Conservation (phyloP, 2,329 filamentous ascomycete genomes). For the Venturiaceae sp. region DNA sequence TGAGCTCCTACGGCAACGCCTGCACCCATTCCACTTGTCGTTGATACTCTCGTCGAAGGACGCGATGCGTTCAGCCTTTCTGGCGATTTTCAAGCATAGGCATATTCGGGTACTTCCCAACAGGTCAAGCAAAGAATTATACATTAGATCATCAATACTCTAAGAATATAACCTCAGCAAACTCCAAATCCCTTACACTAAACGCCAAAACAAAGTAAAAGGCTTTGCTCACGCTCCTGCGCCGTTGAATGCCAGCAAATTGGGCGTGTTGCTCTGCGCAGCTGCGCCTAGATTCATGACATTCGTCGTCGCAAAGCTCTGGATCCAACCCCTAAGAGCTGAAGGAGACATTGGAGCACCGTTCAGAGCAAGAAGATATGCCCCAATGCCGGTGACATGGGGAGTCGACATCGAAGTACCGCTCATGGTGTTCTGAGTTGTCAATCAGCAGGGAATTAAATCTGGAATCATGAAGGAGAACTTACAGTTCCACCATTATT, state of each 20-base stretch:
- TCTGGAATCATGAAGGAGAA: neutral
- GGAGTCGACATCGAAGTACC: conserved; percentile 60
- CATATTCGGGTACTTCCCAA: no score
- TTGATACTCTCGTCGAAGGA: no score
- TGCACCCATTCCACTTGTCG: no score
- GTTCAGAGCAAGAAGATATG: conserved; percentile 43
- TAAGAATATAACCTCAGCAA: no score
- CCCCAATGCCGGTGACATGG: conserved; percentile 57
- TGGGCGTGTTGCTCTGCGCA: neutral
- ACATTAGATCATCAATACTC: no score
- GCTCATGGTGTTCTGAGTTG: conserved; percentile 1
- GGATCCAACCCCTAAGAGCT: neutral
- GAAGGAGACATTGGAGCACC: neutral
- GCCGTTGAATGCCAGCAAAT: conserved; percentile 6
- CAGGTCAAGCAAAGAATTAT: no score
- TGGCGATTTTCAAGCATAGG: no score
- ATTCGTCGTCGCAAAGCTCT: neutral
- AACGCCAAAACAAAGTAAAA: neutral
- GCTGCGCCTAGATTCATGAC: neutral
- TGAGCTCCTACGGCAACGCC: no score
- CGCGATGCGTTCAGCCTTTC: no score
- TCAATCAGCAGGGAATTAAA: neutral
- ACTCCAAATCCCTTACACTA: neutral
- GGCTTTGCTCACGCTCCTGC: neutral
- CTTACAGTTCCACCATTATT: conserved; percentile 3